These are phyloP conservation scores for Phialemoniopsis sp. DNA, from an alignment of 2,329 filamentous ascomycete genomes.

Conservation along the genomic window DNA sequence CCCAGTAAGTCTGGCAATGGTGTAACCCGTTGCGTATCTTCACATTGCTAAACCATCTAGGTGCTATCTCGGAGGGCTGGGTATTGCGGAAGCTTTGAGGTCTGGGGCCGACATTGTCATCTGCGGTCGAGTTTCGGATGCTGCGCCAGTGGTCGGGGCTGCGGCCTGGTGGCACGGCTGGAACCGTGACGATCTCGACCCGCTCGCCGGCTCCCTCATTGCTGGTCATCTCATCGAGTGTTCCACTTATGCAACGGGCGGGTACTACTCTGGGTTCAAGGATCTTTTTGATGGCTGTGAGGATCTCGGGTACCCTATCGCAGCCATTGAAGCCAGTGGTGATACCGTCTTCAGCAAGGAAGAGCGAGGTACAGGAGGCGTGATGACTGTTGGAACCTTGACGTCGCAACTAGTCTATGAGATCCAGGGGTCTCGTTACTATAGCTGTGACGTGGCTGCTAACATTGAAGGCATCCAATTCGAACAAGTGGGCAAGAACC, in stretches of 20 bases:
- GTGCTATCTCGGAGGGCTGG: conserved; percentile 38
- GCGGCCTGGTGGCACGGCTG: conserved; percentile 45
- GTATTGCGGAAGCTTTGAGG: conserved; percentile 26
- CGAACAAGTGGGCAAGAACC: conserved; percentile 24
- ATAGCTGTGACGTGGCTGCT: conserved; percentile 44
- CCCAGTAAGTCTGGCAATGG: conserved; percentile 2
- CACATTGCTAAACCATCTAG: too few species aligned
- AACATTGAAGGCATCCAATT: conserved; percentile 28
- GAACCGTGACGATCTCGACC: conserved; percentile 33
- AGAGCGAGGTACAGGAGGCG: conserved; percentile 10
- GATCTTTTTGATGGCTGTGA: conserved; percentile 33
- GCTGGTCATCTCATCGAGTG: conserved; percentile 40
- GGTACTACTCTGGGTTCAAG: conserved; percentile 41
- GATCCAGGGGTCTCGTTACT: conserved; percentile 29
- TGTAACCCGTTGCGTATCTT: too few species aligned
- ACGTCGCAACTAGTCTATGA: conserved; percentile 24
- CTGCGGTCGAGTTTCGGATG: conserved; percentile 31
- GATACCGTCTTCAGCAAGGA: conserved; percentile 17
- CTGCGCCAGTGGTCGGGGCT: conserved; percentile 38
- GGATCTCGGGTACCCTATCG: conserved; percentile 42
- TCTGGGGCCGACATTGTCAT: conserved; percentile 29
- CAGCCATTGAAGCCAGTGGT: conserved; percentile 40
- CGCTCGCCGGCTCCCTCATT: conserved; percentile 35
- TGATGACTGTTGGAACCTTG: conserved; percentile 5
- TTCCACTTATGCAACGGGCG: conserved; percentile 38